Evolutionary conservation across 2,329 filamentous ascomycete genomes (phyloP), one percentile per base, ranked within the genome.

Genomic region (Furcasterigmium furcatum): DNA sequence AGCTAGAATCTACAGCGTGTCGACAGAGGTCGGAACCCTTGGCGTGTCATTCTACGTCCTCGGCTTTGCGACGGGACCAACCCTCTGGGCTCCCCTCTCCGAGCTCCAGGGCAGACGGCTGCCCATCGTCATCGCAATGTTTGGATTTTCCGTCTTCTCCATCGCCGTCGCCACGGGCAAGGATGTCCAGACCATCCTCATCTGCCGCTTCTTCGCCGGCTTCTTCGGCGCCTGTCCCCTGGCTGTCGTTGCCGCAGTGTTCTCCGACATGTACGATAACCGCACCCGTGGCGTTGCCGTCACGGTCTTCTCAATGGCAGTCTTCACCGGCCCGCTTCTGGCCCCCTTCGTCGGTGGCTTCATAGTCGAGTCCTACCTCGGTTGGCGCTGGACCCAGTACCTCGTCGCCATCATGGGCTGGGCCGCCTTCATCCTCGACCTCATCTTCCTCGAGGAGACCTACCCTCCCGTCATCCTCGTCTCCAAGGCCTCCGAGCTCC

Each of bases 331-430:
- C 5, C 85, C 85, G 0, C 69, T 87, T 20, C 64, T 87, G 27
- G 84, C 82, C 0, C 85, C 85, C 6, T 82, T 87, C 39, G 76
- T 87, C 41, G 85, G 85, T 42, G 84, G 84, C 16, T 88, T 82
- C 67, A 85, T 85, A 40, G 72, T 73, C 22, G 66, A 80, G 19
- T 80, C 77, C 7, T 65, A 80, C 56, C 73, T 86, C 24, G 83
- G 83, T 49, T 89, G 85, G 85, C 79, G 85, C 50, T 89, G 85
- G 85, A 87, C 84, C 5, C 76, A 84, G 66, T 88, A 85, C 59
- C 64, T 85, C 22, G 63, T 70, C 20, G 67, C 77, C 47, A 77
- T 87, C 52, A 82, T 88, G 73, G 82, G 85, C 25, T 81, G 79
- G 48, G 48, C 73, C 20, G 77, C 82, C 46, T 80, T 85, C 52